Percentiles rank a stretch among this genome's conserved stretches.
Conservation (phyloP, 2,329 filamentous ascomycete species). For the Gyromitra esculenta region DNA sequence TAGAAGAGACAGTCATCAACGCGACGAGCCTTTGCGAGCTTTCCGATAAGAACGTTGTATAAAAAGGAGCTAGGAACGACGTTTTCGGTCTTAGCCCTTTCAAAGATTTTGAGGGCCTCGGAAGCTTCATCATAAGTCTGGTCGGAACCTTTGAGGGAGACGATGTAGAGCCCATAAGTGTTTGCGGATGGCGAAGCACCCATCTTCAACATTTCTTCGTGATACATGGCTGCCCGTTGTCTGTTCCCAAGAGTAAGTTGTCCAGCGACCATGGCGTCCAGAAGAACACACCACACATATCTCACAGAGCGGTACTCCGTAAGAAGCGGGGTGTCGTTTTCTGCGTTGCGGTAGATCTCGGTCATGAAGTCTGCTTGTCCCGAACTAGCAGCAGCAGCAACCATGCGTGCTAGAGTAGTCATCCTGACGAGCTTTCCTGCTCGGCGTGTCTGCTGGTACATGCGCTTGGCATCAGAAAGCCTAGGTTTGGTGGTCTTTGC, state of each 20-base stretch:
- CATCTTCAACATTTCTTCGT: constrained; percentile 90
- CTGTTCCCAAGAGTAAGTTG: constrained; percentile 86
- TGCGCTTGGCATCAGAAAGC: constrained; percentile 73
- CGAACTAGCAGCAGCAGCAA: constrained; percentile 86
- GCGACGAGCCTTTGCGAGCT: constrained; percentile 94
- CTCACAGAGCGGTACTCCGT: constrained; percentile 86
- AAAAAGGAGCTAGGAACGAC: constrained; percentile 96
- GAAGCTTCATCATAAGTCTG: constrained; percentile 98
- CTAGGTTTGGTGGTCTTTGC: constrained; percentile 63
- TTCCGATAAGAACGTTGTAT: constrained; percentile 97
- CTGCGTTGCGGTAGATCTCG: constrained; percentile 88
- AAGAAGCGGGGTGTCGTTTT: constrained; percentile 84
- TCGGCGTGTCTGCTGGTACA: constrained; percentile 92
- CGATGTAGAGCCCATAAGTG: constrained; percentile 98
- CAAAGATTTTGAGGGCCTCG: constrained; percentile 96
- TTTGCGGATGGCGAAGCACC: constrained; percentile 93
- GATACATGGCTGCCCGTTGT: constrained; percentile 81
- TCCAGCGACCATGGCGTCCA: constrained; percentile 95
- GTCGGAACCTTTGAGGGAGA: constrained; percentile 95
- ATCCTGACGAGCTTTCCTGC: constrained; percentile 91
- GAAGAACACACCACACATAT: constrained; percentile 85
- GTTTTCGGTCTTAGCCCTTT: constrained; percentile 89
- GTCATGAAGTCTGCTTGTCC: constrained; percentile 77
- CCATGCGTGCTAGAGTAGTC: constrained; percentile 96
- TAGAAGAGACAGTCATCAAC: constrained; percentile 99